Conservation (phyloP, 75 land plant species). For the Gnetum montanum region DNA sequence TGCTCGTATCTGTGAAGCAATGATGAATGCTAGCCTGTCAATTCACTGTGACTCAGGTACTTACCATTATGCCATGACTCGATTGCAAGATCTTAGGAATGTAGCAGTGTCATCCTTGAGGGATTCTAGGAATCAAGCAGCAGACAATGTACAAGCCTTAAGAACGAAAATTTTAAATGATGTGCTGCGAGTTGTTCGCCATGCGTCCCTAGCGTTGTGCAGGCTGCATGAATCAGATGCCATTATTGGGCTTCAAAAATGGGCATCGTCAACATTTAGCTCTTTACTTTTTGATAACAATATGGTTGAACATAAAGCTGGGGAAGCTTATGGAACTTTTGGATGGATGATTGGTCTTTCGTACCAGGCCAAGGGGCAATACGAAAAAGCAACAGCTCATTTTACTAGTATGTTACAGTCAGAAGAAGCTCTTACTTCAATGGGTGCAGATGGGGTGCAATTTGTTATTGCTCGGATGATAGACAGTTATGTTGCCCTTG, state of each 20-base stretch:
- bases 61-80: conserved; percentile 60
- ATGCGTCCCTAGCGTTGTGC: conserved; percentile 75
- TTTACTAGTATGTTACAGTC: conserved; percentile 66
- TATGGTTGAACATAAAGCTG: conserved; percentile 10
- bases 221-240: conserved; percentile 59
- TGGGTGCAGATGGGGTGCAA: conserved; percentile 92
- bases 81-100: conserved; percentile 62
- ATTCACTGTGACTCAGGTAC: conserved; percentile 73
- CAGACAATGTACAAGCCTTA: conserved; percentile 29
- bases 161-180: conserved; percentile 46
- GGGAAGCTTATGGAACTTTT: conserved; percentile 28
- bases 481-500: conserved; percentile 73
- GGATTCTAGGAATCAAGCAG: conserved; percentile 36
- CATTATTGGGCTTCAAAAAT: conserved; percentile 66
- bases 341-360: conserved; percentile 83
- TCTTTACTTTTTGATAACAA: conserved; percentile 51
- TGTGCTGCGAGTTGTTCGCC: conserved; percentile 40
- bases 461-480: conserved; percentile 79
- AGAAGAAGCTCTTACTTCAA: conserved; percentile 60
- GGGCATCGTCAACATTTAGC: conserved; percentile 60
- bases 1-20: conserved; percentile 90
- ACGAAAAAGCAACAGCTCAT: conserved; percentile 84
- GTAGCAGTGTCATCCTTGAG: conserved; percentile 34
- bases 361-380: conserved; percentile 79
- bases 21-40: conserved; percentile 87